Base-by-base conservation (phyloP, 176 grass and related monocot species). In the Secale cereale region DNA sequence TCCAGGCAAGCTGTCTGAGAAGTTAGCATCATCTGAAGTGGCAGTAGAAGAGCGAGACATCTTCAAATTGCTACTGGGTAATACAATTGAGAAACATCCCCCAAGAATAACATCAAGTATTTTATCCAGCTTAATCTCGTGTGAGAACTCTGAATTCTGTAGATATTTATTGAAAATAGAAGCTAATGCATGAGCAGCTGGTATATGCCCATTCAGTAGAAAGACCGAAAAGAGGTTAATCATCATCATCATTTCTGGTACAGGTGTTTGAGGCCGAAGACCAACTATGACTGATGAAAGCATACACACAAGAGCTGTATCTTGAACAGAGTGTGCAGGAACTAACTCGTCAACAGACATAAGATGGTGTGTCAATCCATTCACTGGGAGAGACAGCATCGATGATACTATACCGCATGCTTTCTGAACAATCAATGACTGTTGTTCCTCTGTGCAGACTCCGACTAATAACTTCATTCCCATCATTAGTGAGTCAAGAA, bases 181-280 rank as follows among this genome's bases (percentile, higher is more conserved):
- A 92, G 96, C 93, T 84, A 95, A 82, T 48, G 96, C 93, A 81
- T 95, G 91, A 73, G 93, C 87, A 86, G 96, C 87, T 93, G 93
- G 77, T 41, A 87, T 45, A 69, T 98, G 82, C 57, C 96, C 96
- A 69, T 87, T 87, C 27, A 90, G 85, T 81, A 98, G 77, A 40
- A 93, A 93, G 23, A 84, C 33, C 1, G 81, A 82, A 90, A 98
- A 92, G 40, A 98, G 67, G 59, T 89, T 90, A 74, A 86, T 83
- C 43, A 90, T 11, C 77, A 83, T 59, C 54, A 88, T 82, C 74
- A 88, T 88, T 90, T 93, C 78, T 83, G 85, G 82, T 23, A 89
- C 19, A 89, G 89, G 85, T 87, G 95, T 93, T 81, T 92, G 91
- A 78, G 91, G 90, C 68, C 79, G 61, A 85, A 98, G 89, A 59